These are phyloP conservation scores for Alternaria brassicae DNA, from an alignment of 2,329 filamentous ascomycete genomes.

Conservation along the genomic window DNA sequence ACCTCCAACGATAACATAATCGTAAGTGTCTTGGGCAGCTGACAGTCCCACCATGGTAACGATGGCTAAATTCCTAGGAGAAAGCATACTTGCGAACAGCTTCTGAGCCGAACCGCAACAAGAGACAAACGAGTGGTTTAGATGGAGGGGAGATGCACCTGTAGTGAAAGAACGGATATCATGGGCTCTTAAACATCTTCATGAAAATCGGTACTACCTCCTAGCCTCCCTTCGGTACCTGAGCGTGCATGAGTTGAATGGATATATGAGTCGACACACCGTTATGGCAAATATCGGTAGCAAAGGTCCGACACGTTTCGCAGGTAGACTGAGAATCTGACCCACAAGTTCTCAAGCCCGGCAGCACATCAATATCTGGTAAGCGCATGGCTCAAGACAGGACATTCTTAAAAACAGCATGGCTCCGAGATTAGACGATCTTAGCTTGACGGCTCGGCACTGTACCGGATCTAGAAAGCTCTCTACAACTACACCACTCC, in stretches of 20 bases:
- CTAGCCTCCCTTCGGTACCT: neutral
- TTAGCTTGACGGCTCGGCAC: neutral
- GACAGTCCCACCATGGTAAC: conserved; percentile 23
- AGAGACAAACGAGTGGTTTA: neutral
- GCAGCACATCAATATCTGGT: neutral
- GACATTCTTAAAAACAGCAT: neutral
- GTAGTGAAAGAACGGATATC: conserved; percentile 3
- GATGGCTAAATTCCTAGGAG: conserved; percentile 21
- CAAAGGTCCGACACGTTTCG: neutral
- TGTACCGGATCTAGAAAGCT: neutral
- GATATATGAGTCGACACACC: neutral
- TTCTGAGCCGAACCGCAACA: neutral
- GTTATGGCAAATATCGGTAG: neutral
- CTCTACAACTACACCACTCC: neutral
- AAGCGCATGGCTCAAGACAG: neutral
- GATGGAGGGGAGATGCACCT: neutral
- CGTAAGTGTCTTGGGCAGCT: conserved; percentile 27
- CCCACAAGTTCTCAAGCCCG: neutral
- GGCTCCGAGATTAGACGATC: neutral
- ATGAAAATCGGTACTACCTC: neutral
- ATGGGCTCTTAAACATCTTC: conserved; percentile 3
- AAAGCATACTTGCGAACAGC: conserved; percentile 26
- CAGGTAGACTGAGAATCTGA: neutral
- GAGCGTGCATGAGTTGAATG: conserved; percentile 2
- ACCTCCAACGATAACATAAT: conserved; percentile 41